Base-by-base conservation (phyloP, 1,139 yeast genomes). In the Suhomyces coccinellae region DNA sequence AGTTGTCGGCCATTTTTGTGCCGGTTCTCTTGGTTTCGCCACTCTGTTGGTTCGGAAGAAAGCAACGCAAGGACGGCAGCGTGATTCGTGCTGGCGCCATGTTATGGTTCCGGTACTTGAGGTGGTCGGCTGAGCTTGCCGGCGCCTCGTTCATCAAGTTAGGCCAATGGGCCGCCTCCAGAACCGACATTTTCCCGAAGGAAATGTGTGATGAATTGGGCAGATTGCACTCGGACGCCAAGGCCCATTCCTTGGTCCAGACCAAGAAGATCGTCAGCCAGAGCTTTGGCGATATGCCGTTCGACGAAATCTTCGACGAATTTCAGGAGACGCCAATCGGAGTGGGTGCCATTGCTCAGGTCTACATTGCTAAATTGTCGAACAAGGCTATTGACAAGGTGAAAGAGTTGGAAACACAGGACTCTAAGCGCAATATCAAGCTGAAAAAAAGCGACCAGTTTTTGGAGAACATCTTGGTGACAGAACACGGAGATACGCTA, bases 161-260 rank as follows among this genome's bases (percentile, higher is more conserved):
- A 51, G 99, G 98, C 4, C 99, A 95, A 71, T 93, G 99, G 99
- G 99, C 99, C 0, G 98, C 98, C 3, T 87, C 97, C n/a, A 79
- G 99, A 66, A 87, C 96, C 0, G 99, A 93, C 65, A 87, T 93
- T 34, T 91, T 93, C 66, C 86, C 97, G 2, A 72, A 71, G 43
- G 88, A 79, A 39, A 67, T 93, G 65, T 93, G 99, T 63, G 79
- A 79, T 20, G 93, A 87, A 58, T 68, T 93, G 57, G 80, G 89
- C 3, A 69, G 79, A 31, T 69, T 93, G 45, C 99, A 93, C 62
- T 87, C 97, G 12, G 82, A 88, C 60, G 91, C 93, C 12, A 80
- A 78, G 47, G 77, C 87, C 5, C 99, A 93, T 66, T 70, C 87
- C 0, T 63, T 88, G 33, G 55, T 61, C 1, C 75, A 77, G 33